Conservation (phyloP, 306 rosid genomes). For the Prunus armeniaca region DNA sequence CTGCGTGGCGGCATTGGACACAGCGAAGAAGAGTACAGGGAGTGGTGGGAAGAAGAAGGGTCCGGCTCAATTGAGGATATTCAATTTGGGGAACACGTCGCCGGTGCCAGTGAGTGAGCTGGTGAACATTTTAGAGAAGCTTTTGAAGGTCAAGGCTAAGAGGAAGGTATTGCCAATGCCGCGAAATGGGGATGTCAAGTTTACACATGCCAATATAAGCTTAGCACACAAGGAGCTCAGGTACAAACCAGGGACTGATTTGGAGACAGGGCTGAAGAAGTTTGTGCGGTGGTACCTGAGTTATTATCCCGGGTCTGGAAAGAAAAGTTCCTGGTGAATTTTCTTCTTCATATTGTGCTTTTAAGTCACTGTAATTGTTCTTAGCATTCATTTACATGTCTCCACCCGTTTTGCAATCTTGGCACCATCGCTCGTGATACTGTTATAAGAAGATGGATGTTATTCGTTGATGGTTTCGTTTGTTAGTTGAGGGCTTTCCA, state of each 20-base stretch:
- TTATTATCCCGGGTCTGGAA: constrained; percentile 45
- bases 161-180: constrained; percentile 69
- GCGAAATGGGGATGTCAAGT: constrained; percentile 77
- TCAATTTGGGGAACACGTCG: constrained; percentile 74
- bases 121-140: constrained; percentile 76
- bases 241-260: constrained; percentile 64
- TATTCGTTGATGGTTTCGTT: constrained; percentile 22
- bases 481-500: constrained; percentile 28
- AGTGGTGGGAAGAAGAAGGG: constrained; percentile 83
- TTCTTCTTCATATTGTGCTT: constrained; percentile 12
- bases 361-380: constrained; percentile 7
- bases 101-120: constrained; percentile 79
- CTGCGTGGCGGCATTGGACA: constrained; percentile 74
- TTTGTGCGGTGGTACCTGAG: constrained; percentile 74
- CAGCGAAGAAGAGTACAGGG: constrained; percentile 81
- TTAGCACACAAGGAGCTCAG: constrained; percentile 64
- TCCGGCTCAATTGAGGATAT: constrained; percentile 72
- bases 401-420: constrained; percentile 10
- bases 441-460: constrained; percentile 9
- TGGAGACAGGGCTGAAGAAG: constrained; percentile 77
- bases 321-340: constrained; percentile 60
- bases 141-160: constrained; percentile 73
- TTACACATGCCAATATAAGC: constrained; percentile 82
- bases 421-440: constrained; percentile 14
- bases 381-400: constrained; percentile 14